A percentile compares a stretch with the other conserved stretches of the same genome.
Conservation (phyloP, 1,284 basidiomycete species). For the Heterobasidion irregulare region DNA sequence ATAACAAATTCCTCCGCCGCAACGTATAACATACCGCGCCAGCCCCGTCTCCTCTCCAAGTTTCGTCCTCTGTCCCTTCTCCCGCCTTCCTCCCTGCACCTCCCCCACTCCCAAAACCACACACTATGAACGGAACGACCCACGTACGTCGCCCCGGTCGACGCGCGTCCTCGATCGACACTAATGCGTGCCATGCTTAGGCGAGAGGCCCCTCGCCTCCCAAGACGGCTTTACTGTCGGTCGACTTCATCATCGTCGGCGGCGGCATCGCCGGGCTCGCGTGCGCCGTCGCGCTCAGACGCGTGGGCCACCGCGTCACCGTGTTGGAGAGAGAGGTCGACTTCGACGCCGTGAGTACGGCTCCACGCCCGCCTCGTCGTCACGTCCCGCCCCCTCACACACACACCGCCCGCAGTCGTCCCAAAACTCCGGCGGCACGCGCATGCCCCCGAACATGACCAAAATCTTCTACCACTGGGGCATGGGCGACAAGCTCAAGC, state of each 20-base stretch:
- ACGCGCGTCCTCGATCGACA: neutral
- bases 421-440: constrained; percentile 27
- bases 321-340: constrained; percentile 40
- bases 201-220: constrained; percentile 5
- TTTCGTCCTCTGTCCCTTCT: neutral
- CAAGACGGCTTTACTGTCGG: constrained; percentile 20
- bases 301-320: constrained; percentile 45
- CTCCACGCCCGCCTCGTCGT: neutral
- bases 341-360: constrained; percentile 25
- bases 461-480: constrained; percentile 54
- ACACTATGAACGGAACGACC: too few relatives aligned
- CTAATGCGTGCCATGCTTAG: neutral
- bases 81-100: too few relatives aligned
- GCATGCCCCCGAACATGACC: constrained; percentile 46
- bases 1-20: neutral
- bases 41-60: neutral
- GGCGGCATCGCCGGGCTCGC: constrained; percentile 46
- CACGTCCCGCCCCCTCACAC: constrained; percentile 1
- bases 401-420: constrained; percentile 8
- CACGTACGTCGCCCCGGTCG: too few relatives aligned
- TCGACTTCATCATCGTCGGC: constrained; percentile 41
- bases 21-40: neutral
- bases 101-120: too few relatives aligned
- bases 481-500: constrained; percentile 26
- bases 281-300: constrained; percentile 42